Conservation (phyloP, 2,329 filamentous ascomycete genomes). For the Boeremia exigua region DNA sequence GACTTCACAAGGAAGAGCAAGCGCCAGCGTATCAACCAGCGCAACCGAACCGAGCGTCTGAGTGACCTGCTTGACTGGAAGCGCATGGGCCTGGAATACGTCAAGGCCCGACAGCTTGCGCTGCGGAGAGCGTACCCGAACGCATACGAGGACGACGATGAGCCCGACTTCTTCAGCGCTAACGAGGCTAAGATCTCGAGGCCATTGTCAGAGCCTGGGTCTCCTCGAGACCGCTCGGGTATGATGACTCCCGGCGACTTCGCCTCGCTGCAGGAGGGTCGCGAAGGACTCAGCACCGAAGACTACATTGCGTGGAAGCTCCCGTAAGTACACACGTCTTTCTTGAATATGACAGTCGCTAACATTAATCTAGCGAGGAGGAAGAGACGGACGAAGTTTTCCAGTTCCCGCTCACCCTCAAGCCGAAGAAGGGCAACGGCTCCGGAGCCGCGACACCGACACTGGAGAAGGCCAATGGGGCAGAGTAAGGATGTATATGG, state of each 20-base stretch:
- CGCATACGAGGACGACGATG: slow-evolving; percentile 78
- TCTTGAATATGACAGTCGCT: slow-evolving; percentile 23
- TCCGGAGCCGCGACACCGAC: slow-evolving; percentile 43
- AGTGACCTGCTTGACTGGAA: slow-evolving; percentile 98
- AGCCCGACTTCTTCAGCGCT: slow-evolving; percentile 88
- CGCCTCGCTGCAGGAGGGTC: slow-evolving; percentile 91
- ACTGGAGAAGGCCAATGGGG: slow-evolving; percentile 37
- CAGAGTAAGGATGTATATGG: slow-evolving; percentile 17
- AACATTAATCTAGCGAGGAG: slow-evolving; percentile 64
- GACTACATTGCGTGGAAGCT: slow-evolving; percentile 99
- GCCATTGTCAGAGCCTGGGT: slow-evolving; percentile 92
- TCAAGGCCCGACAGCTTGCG: slow-evolving; percentile 94
- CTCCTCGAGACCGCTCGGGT: slow-evolving; percentile 84
- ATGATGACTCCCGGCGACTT: slow-evolving; percentile 99
- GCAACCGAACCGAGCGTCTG: slow-evolving; percentile 92
- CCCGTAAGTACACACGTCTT: slow-evolving; percentile 71
- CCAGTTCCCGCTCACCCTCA: slow-evolving; percentile 72
- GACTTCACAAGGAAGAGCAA: slow-evolving; percentile 93
- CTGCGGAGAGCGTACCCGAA: slow-evolving; percentile 88
- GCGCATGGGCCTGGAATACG: slow-evolving; percentile 98
- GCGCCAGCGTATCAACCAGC: slow-evolving; percentile 96
- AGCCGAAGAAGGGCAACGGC: slow-evolving; percentile 51
- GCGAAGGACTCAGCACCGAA: slow-evolving; percentile 91
- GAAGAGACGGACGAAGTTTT: slow-evolving; percentile 90
- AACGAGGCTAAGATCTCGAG: slow-evolving; percentile 95